A percentile compares a stretch with the other conserved stretches of the same genome.
These are phyloP conservation scores for Phytophthora hybrid DNA, from an alignment of 352 stramenopile species.

Conservation along the genomic window DNA sequence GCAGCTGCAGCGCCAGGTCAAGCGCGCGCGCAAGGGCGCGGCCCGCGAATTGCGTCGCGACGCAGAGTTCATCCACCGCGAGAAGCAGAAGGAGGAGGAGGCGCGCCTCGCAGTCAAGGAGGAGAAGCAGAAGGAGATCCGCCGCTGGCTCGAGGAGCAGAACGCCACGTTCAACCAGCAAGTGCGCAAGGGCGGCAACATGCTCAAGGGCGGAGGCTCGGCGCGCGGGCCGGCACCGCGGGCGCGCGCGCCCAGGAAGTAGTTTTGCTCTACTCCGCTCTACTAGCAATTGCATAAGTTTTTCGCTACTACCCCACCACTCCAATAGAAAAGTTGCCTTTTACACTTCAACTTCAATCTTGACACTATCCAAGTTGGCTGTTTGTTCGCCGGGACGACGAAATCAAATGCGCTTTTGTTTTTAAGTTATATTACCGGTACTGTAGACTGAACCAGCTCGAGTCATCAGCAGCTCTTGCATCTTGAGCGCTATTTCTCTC, in stretches of 20 bases:
- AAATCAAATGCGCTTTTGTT: too few species aligned
- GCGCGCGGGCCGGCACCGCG: conserved; percentile 62
- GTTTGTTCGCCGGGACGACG: too few species aligned
- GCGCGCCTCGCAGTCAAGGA: conserved; percentile 76
- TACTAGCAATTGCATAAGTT: conserved; percentile 16
- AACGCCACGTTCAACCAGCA: conserved; percentile 98
- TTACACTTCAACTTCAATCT: background rate
- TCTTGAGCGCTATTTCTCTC: too few species aligned
- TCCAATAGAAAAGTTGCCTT: conserved; percentile 36
- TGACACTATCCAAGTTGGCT: background rate
- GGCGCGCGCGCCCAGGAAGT: conserved; percentile 59
- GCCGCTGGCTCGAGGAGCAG: conserved; percentile 95
- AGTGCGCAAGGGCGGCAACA: conserved; percentile 94
- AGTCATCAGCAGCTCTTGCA: too few species aligned
- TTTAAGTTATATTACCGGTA: too few species aligned
- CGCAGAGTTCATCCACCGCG: conserved; percentile 93
- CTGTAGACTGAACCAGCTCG: too few species aligned
- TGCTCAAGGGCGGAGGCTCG: conserved; percentile 95
- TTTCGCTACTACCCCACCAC: conserved; percentile 10
- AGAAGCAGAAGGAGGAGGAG: conserved; percentile 92
- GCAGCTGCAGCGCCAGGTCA: conserved; percentile 95
- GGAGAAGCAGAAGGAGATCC: conserved; percentile 96
- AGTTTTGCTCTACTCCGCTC: conserved; percentile 21
- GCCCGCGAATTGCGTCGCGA: conserved; percentile 96
- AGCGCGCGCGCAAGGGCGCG: conserved; percentile 96